Base-by-base conservation (phyloP, 768 basidiomycete species). In the Trametes coccinea region DNA sequence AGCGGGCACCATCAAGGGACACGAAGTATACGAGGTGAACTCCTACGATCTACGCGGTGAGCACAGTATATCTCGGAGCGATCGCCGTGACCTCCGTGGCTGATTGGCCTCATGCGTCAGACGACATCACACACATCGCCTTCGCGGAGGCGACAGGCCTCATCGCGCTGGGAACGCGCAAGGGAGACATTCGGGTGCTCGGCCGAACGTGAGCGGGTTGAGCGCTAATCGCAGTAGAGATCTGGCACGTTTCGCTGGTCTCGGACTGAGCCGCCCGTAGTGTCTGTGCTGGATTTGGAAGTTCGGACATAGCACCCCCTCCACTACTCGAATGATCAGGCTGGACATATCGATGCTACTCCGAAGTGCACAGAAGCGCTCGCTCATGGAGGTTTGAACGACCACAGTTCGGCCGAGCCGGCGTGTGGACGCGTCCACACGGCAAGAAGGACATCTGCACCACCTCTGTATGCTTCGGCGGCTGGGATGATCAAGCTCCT, bases 31-130 rank as follows among this genome's bases (percentile, higher is more conserved):
- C 48, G 70, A 70, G 53, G 70, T 70, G n/a, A 68, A 67, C 37
- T 72, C 71, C 9, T 71, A 70, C 53, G 73, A 74, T 45, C 60
- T 74, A n/a, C 64, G 70, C 48, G 73, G 72, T 71, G 53, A 11
- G 68, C 59, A 16, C 3, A 11, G 51, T 16, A 50, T 11, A n/a
- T 41, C 22, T 53, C 33, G 4, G 27, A 44, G 51, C 37, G 37
- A 11, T 9, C 41, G 39, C 39, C 50, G 30, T 33, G 29, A 39
- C 7, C 2, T n/a, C 57, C 30, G 16, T 11, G 6, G 52, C 60
- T 16, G 29, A 49, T 14, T 1, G 2, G 11, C 3, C 10, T 31
- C 31, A 16, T 31, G 16, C 16, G 29, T 49, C 57, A 74, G 73
- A 74, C 55, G 73, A 74, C 46, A 63, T 74, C 27, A 71, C 67